Conservation (phyloP, 331 rosid genomes). For the Stylosanthes scabra region DNA sequence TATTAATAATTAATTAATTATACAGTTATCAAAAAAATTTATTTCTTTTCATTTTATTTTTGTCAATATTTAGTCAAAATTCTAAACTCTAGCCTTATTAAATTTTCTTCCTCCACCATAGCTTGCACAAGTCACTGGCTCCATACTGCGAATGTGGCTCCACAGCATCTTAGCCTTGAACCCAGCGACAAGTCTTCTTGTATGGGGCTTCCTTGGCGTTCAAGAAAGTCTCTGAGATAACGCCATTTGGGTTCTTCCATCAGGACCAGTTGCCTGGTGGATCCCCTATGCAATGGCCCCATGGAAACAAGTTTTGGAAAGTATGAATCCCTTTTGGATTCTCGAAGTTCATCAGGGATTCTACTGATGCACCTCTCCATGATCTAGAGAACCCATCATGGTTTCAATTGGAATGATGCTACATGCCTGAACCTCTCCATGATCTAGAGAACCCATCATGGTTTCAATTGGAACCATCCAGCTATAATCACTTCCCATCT, state of each 20-base stretch:
- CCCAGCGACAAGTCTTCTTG: neutral
- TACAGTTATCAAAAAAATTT: no score
- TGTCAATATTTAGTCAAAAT: no score
- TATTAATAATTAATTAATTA: no score
- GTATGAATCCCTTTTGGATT: slow-evolving; percentile 2
- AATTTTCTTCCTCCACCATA: slow-evolving; percentile 35
- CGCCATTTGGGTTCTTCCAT: slow-evolving; percentile 48
- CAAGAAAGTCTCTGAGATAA: slow-evolving; percentile 24
- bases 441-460: no score
- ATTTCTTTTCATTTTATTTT: no score
- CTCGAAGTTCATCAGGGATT: neutral
- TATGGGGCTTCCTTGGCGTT: neutral
- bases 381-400: slow-evolving; percentile 27
- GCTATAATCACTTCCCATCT: no score
- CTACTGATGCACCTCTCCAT: slow-evolving; percentile 39
- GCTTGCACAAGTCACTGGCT: neutral
- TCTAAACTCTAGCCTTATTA: no score
- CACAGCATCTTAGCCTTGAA: neutral
- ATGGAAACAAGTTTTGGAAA: slow-evolving; percentile 30
- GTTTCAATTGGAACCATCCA: no score
- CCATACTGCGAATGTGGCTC: neutral
- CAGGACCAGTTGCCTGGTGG: slow-evolving; percentile 11
- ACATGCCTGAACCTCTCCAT: no score
- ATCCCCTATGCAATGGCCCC: slow-evolving; percentile 38
- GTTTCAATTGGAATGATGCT: slow-evolving; percentile 25